Evolutionary conservation across 2,329 filamentous ascomycete species (phyloP), one percentile per base, ranked within the genome.

Genomic region (Aspergillus sp.): DNA sequence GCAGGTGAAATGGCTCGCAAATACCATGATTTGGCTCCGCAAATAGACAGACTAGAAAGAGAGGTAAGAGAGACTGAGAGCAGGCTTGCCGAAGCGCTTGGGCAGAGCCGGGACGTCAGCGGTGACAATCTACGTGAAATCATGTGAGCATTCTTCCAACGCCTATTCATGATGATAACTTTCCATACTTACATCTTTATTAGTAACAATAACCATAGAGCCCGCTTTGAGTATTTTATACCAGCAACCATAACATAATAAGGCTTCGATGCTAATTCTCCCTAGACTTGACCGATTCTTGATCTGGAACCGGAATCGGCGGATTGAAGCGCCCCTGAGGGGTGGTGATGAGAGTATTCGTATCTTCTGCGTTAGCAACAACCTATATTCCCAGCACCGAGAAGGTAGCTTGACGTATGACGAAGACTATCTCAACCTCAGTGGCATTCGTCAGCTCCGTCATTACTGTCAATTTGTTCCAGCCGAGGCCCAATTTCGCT

Each of bases 301-400:
- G 47, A 25, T 53, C 10, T 1, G 12, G 1, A 6, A 32, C 22
- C 43, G 52, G 27, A 47, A 53, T 23, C 10, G 35, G n/a, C n/a
- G n/a, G 3, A n/a, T 43, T 2, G 25, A n/a, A 41, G 38, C 15
- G 7, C 3, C 9, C 15, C 38, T 41, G 9, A 41, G 10, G 20
- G 7, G n/a, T 12, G 7, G 19, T 20, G 27, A 25, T 4, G 27
- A 15, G 1, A 19, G 39, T 1, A 42, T 48, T 7, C 47, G 41
- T 12, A 44, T 58, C 3, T 59, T 59, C 20, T 60, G 53, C 33
- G 53, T 59, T 4, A 58, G 58, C 46, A 60, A 55, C 35, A 43
- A 37, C 7, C 43, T 57, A 3, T 60, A 58, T 17, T 13, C 37
- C 1, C 15, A 47, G 5, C 39, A 57, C 33, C 49, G 50, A 9